These are phyloP conservation scores for Posidonia oceanica DNA, from an alignment of 116 monocot genomes.

Conservation along the genomic window DNA sequence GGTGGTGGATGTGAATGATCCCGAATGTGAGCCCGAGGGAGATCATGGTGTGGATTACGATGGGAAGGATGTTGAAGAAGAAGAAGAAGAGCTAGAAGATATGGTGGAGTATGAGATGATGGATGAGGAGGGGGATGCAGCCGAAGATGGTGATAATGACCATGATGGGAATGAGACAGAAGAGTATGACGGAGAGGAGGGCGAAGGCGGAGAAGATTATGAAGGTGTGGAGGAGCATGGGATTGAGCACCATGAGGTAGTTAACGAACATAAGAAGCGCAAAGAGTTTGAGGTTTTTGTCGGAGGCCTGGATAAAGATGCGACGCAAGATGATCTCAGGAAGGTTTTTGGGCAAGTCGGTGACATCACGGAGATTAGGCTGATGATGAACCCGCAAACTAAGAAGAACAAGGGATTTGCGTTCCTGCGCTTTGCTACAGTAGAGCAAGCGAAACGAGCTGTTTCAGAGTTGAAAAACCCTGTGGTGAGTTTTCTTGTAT, in stretches of 20 bases:
- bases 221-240: conserved; percentile 45
- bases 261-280: conserved; percentile 74
- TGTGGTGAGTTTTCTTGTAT: conserved; percentile 41
- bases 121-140: conserved; percentile 23
- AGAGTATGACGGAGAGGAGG: conserved; percentile 49
- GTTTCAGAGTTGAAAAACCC: conserved; percentile 74
- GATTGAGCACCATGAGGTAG: conserved; percentile 70
- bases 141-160: conserved; percentile 16
- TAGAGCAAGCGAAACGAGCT: conserved; percentile 92
- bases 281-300: conserved; percentile 99
- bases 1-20: conserved; percentile 79
- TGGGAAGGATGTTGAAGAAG: conserved; percentile 32
- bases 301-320: conserved; percentile 96
- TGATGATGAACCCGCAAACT: conserved; percentile 87
- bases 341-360: conserved; percentile 80
- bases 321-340: conserved; percentile 80
- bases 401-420: conserved; percentile 99
- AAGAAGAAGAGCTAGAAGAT: conserved; percentile 19
- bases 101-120: conserved; percentile 8
- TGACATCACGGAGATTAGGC: conserved; percentile 73
- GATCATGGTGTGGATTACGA: conserved; percentile 74
- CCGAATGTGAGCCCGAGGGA: conserved; percentile 79
- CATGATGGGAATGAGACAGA: conserved; percentile 28
- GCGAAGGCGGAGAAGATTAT: conserved; percentile 37
- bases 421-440: conserved; percentile 92